Conservation (phyloP, 306 rosid species). For the Sicyos edulis region DNA sequence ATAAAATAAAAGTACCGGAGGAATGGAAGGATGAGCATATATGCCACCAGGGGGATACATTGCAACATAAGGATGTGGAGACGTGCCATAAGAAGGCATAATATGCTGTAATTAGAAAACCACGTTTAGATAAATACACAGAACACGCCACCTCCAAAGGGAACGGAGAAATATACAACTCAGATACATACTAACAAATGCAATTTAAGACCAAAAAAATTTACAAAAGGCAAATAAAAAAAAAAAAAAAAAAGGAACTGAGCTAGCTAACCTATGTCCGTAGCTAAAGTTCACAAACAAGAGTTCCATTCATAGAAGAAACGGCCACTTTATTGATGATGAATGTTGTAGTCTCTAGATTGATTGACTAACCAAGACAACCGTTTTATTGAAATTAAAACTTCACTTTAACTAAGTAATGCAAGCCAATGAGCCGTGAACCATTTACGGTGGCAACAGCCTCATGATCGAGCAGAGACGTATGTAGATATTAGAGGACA, state of each 20-base stretch:
- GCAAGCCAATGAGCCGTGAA: not conserved
- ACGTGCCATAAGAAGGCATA: conserved; percentile 98
- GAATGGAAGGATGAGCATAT: conserved; percentile 97
- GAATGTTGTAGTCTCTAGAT: not conserved
- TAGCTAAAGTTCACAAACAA: too few relatives aligned
- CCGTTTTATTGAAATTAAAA: not conserved
- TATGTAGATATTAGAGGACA: not conserved
- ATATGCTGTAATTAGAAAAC: conserved; percentile 61
- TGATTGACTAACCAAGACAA: not conserved
- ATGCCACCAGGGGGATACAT: conserved; percentile 99
- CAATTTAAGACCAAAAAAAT: not conserved
- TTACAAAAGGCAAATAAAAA: not conserved
- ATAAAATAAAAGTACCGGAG: conserved; percentile 57
- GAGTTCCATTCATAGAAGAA: not conserved
- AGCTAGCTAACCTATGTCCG: too few relatives aligned
- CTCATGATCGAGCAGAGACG: not conserved
- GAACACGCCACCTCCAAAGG: not conserved
- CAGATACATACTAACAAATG: not conserved
- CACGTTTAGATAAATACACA: not conserved
- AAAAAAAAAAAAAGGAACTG: conserved; percentile 10
- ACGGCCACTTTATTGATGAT: not conserved
- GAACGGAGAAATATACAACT: too few relatives aligned
- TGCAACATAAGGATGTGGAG: conserved; percentile 76
- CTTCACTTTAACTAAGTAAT: not conserved
- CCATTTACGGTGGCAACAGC: not conserved